Percentiles rank a stretch among this genome's conserved stretches.
Conservation (phyloP, 352 stramenopile genomes). For the Phytopythium chamaehyphon region DNA sequence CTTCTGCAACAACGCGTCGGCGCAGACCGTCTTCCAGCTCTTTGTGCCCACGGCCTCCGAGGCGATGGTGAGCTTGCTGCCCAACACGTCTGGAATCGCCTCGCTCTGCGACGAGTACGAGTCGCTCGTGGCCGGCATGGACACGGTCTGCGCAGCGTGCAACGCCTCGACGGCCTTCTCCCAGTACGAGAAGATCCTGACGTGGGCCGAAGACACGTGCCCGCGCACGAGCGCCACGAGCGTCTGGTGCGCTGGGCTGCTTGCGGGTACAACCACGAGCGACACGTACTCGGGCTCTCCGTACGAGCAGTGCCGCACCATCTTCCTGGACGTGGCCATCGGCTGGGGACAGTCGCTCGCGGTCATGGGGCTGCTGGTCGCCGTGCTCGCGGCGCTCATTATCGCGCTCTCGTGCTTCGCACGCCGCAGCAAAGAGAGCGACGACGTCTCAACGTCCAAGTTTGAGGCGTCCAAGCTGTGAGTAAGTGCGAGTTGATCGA, state of each 20-base stretch:
- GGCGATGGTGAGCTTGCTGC: slow-evolving; percentile 35
- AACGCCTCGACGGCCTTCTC: slow-evolving; percentile 46
- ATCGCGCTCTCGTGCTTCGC: slow-evolving; percentile 59
- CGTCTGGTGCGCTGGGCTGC: slow-evolving; percentile 59
- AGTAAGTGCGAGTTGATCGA: neutral
- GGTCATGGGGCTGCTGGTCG: slow-evolving; percentile 44
- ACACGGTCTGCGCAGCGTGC: slow-evolving; percentile 52
- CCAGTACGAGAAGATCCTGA: slow-evolving; percentile 66
- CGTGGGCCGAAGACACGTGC: slow-evolving; percentile 63
- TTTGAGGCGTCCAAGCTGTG: neutral
- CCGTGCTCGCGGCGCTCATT: slow-evolving; percentile 44
- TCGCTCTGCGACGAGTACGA: slow-evolving; percentile 42
- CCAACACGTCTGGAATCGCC: slow-evolving; percentile 54
- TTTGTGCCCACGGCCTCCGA: slow-evolving; percentile 55
- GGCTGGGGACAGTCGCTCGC: slow-evolving; percentile 60
- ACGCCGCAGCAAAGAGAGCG: slow-evolving; percentile 34
- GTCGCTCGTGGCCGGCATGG: slow-evolving; percentile 24
- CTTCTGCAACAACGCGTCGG: slow-evolving; percentile 79
- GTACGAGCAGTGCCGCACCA: slow-evolving; percentile 65
- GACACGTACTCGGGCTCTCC: slow-evolving; percentile 60
- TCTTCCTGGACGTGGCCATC: slow-evolving; percentile 61
- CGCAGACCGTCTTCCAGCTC: slow-evolving; percentile 43
- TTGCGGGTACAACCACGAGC: slow-evolving; percentile 36
- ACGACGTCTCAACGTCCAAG: neutral
- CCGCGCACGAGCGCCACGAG: slow-evolving; percentile 39